These are phyloP conservation scores for Didymella segeticola DNA, from an alignment of 2,329 filamentous ascomycete genomes.

Conservation along the genomic window DNA sequence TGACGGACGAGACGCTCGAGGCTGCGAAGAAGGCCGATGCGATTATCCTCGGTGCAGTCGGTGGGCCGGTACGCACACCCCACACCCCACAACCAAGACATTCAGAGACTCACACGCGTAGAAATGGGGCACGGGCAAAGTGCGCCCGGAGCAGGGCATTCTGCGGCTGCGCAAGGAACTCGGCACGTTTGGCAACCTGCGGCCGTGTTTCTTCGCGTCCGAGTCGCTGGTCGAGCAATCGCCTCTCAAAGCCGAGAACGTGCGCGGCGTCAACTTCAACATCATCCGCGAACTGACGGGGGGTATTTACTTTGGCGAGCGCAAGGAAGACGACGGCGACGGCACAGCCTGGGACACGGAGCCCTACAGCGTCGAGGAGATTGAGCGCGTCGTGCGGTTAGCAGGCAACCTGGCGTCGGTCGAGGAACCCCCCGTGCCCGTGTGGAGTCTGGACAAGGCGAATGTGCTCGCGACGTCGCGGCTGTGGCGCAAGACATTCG, in stretches of 20 bases:
- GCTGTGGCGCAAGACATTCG: constrained; percentile 87
- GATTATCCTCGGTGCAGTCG: constrained; percentile 90
- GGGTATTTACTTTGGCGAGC: constrained; percentile 94
- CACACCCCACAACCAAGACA: neutral
- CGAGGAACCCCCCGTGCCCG: constrained; percentile 75
- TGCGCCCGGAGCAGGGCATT: constrained; percentile 92
- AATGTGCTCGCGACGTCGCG: constrained; percentile 92
- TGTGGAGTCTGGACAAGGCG: constrained; percentile 93
- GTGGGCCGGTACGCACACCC: constrained; percentile 72
- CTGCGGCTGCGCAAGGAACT: constrained; percentile 92
- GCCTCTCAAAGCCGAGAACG: constrained; percentile 84
- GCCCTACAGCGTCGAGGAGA: constrained; percentile 82
- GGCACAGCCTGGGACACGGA: constrained; percentile 83
- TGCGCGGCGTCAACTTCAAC: constrained; percentile 87
- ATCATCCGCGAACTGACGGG: constrained; percentile 91
- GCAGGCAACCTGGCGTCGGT: constrained; percentile 82
- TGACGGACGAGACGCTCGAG: constrained; percentile 82
- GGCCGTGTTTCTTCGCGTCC: constrained; percentile 94
- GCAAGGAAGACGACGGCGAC: constrained; percentile 78
- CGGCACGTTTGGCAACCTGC: constrained; percentile 91
- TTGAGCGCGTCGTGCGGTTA: constrained; percentile 85
- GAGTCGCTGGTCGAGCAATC: constrained; percentile 81
- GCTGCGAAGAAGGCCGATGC: constrained; percentile 88
- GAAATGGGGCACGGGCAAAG: constrained; percentile 90
- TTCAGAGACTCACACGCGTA: constrained; percentile 39